A percentile compares a stretch with the other conserved stretches of the same genome.
Conservation (phyloP, 2,329 filamentous ascomycete genomes). For the Aulographum hederae region DNA sequence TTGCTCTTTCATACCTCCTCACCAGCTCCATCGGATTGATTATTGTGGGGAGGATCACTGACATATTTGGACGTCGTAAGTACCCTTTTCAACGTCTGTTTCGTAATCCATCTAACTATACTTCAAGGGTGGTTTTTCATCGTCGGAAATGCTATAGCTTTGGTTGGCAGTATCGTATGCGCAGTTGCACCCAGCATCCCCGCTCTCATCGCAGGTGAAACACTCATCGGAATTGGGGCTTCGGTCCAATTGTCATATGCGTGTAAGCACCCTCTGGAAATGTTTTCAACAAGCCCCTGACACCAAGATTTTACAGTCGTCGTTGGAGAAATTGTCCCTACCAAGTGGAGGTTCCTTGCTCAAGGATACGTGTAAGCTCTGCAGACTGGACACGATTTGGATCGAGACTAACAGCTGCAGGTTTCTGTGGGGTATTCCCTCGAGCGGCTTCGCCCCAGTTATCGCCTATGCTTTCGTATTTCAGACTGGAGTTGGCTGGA, state of each 20-base stretch:
- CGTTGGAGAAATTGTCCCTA: constrained; percentile 8
- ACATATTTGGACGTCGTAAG: constrained; percentile 9
- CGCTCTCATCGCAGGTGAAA: constrained; percentile 8
- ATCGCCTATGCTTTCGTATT: constrained; percentile 4
- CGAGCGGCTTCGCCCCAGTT: constrained; percentile 4
- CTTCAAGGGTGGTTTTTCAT: constrained; percentile 9
- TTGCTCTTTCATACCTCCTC: constrained; percentile 8
- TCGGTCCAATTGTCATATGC: constrained; percentile 2
- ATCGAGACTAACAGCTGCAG: constrained; percentile 1
- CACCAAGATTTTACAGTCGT: constrained; percentile 5
- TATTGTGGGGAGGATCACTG: constrained; percentile 12
- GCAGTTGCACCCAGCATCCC: constrained; percentile 7
- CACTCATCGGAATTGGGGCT: constrained; percentile 8
- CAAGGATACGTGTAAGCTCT: constrained; percentile 6
- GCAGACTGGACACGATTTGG: no score
- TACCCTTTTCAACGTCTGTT: no score
- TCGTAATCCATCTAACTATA: no score
- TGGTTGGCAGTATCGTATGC: constrained; percentile 7
- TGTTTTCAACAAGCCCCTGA: no score
- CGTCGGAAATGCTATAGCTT: constrained; percentile 7
- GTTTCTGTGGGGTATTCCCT: constrained; percentile 8
- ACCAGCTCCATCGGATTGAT: constrained; percentile 9
- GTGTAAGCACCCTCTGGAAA: neutral
- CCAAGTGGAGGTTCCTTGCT: constrained; percentile 8
- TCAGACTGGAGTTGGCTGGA: constrained; percentile 4